Evolutionary conservation across 2,329 filamentous ascomycete species (phyloP), one percentile per base, ranked within the genome.

Genomic region (Fusarium sp.): DNA sequence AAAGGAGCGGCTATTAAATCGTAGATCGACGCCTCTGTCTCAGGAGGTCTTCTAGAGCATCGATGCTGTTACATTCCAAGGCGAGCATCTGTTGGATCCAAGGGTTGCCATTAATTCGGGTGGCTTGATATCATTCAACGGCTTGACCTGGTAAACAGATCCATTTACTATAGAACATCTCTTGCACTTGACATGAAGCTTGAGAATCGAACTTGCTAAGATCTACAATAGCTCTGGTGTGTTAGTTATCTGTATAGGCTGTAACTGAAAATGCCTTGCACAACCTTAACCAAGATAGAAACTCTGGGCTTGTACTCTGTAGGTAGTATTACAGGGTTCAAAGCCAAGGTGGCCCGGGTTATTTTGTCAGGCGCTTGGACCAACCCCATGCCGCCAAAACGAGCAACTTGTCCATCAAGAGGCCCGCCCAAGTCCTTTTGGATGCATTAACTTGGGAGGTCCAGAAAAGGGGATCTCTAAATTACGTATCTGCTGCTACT

Each of bases 401-500:
- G 66, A 73, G 73, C 69, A 71, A 74, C 69, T 68, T 69, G 75
- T 74, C 67, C 70, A 70, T 69, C 71, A 69, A 57, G 26, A 60
- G 61, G 65, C 62, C 64, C 60, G 66, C 63, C 54, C 65, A 61
- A 62, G 59, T 67, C 65, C 66, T 55, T 67, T 64, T 62, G 61
- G 62, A 74, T 69, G 69, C 69, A 61, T 73, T 63, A 53, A 65
- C 62, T 53, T 65, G 58, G 65, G 57, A 74, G 70, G 57, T 69
- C 71, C 67, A 70, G 70, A 75, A 76, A 75, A 75, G 76, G 76
- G 73, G 74, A 75, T 70, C 72, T 74, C 74, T 53, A 65, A 59
- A 60, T 53, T 65, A 65, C 53, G 46, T 52, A 62, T 64, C 45
- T 52, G 46, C 44, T 38, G 58, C 45, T 46, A 42, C 53, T 67